Conservation (phyloP, 192 early-diverging fungal genomes). For the Mortierella hygrophila region DNA sequence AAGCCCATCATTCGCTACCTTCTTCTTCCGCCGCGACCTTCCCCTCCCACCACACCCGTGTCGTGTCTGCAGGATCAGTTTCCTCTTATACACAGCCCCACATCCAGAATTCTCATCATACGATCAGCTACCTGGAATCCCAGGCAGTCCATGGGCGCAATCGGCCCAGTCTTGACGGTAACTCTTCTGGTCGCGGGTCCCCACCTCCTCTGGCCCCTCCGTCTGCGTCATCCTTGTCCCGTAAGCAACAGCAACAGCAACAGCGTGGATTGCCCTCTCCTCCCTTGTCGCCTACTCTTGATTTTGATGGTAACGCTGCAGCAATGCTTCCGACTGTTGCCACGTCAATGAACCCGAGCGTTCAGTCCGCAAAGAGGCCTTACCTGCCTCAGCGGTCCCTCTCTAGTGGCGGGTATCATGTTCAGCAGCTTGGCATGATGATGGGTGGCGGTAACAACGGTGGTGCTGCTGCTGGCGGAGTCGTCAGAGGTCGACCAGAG, state of each 20-base stretch:
- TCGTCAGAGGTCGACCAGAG: background rate
- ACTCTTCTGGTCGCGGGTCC: too few relatives aligned
- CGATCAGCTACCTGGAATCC: conserved; percentile 15
- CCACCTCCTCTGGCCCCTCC: background rate
- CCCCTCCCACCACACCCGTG: background rate
- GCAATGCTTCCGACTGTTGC: background rate
- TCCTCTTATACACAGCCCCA: background rate
- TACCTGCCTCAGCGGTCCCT: background rate
- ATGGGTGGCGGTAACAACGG: too few relatives aligned
- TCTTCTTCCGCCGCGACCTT: background rate
- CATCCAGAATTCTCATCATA: conserved; percentile 8
- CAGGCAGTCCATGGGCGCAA: conserved; percentile 13
- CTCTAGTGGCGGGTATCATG: background rate
- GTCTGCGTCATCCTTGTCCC: background rate
- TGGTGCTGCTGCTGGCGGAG: background rate
- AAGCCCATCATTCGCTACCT: background rate
- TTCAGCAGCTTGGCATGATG: background rate
- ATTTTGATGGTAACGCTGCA: background rate
- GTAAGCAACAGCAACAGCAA: background rate
- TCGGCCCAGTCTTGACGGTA: background rate
- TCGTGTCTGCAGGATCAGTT: background rate
- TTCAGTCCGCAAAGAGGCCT: background rate
- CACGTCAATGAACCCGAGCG: background rate
- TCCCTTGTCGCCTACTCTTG: conserved; percentile 3
- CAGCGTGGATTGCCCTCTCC: conserved; percentile 19